phyloP scores from a whole-genome alignment of 176 grass and related monocot species.

The Carex pumila region DNA sequence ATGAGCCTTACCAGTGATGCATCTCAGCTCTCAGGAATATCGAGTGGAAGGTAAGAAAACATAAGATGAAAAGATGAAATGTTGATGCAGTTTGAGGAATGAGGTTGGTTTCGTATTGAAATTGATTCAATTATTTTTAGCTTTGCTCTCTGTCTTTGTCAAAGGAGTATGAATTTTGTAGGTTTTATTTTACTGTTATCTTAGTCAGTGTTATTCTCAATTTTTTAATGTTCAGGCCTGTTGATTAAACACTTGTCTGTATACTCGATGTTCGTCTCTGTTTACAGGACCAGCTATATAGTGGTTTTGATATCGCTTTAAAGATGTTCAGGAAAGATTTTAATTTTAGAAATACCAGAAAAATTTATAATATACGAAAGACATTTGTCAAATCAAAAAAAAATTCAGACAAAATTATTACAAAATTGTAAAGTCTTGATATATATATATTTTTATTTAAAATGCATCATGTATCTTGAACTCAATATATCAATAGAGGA shows the following conservation, averaged over 20 bases:
- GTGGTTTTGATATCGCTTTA: neutral
- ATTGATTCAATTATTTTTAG: neutral
- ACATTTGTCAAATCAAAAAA: neutral
- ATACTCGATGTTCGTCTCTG: neutral
- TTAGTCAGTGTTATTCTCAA: neutral
- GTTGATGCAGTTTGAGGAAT: neutral
- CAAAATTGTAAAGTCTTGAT: too few relatives aligned
- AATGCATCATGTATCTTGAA: too few relatives aligned
- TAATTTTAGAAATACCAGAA: neutral
- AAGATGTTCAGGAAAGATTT: neutral
- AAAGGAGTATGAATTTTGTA: too few relatives aligned
- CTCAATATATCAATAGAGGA: too few relatives aligned
- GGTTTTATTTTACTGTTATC: too few relatives aligned
- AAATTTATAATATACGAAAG: neutral
- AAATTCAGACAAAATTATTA: too few relatives aligned
- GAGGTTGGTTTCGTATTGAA: neutral
- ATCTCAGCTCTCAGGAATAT: conserved; percentile 10
- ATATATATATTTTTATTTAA: too few relatives aligned
- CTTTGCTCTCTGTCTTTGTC: too few relatives aligned
- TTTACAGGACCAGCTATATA: neutral
- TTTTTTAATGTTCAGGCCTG: neutral
- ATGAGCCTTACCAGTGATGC: neutral
- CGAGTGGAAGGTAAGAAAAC: conserved; percentile 8
- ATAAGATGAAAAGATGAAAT: neutral
- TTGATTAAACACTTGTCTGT: neutral